Evolutionary conservation across 2,329 filamentous ascomycete species (phyloP).

Genomic region (Cadophora gregata): DNA sequence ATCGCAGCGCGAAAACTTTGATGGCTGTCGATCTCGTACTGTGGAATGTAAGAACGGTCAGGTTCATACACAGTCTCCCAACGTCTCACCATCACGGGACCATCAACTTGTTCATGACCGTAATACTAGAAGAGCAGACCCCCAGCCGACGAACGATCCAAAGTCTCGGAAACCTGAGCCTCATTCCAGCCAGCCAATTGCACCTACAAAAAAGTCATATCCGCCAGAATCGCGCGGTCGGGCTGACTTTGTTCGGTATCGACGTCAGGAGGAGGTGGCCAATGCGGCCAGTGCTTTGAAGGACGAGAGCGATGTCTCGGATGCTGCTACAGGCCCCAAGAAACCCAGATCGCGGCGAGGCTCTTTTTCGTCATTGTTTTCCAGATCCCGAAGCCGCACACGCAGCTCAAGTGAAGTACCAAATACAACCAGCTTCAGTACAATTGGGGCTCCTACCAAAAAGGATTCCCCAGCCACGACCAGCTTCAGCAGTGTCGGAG

Average conservation of each 20-base stretch:
- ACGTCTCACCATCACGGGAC: constrained; percentile 1
- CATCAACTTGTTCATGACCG: neutral
- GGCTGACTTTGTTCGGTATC: constrained; percentile 26
- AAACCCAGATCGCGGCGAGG: constrained; percentile 23
- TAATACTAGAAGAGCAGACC: neutral
- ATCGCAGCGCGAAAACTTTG: constrained; percentile 22
- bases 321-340: constrained; percentile 15
- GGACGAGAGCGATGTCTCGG: constrained; percentile 23
- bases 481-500: constrained; percentile 6
- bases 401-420: constrained; percentile 21
- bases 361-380: constrained; percentile 15
- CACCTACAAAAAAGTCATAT: constrained; percentile 9
- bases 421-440: neutral
- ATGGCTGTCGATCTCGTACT: constrained; percentile 8
- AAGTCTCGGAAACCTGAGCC: neutral
- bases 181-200: neutral
- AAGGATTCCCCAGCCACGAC: constrained; percentile 5
- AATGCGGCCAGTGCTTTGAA: constrained; percentile 20
- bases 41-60: constrained; percentile 9
- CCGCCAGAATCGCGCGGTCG: constrained; percentile 16
- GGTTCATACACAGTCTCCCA: constrained; percentile 4
- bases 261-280: constrained; percentile 27
- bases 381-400: constrained; percentile 20
- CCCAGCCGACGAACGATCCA: neutral
- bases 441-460: neutral